These are phyloP conservation scores for Sonneratia alba DNA, from an alignment of 345 rosid genomes.

Conservation along the genomic window DNA sequence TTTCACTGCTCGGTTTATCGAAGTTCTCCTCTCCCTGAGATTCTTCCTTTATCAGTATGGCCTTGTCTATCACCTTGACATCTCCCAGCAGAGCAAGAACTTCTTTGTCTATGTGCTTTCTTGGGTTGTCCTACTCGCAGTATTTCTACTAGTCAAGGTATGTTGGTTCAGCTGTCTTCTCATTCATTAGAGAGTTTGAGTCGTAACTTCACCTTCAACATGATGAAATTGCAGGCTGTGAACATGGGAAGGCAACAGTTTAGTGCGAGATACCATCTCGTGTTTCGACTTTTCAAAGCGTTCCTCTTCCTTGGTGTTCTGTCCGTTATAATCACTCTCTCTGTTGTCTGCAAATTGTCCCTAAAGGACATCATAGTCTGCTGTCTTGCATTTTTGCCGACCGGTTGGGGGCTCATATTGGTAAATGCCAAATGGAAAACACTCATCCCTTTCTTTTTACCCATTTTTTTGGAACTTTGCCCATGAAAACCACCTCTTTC, in stretches of 20 bases:
- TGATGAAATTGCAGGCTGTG: slow-evolving; percentile 51
- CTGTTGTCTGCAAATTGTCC: slow-evolving; percentile 61
- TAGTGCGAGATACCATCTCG: slow-evolving; percentile 63
- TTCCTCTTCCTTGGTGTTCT: slow-evolving; percentile 71
- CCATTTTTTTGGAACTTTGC: neutral
- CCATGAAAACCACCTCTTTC: neutral
- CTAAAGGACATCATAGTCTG: slow-evolving; percentile 64
- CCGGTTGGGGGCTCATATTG: slow-evolving; percentile 95
- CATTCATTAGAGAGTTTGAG: neutral
- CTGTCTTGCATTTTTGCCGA: slow-evolving; percentile 83
- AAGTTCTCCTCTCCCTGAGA: slow-evolving; percentile 68
- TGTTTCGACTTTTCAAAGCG: slow-evolving; percentile 68
- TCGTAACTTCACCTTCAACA: neutral
- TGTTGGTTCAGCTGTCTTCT: slow-evolving; percentile 1
- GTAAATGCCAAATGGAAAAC: slow-evolving; percentile 26
- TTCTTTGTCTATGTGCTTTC: slow-evolving; percentile 83
- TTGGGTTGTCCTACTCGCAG: slow-evolving; percentile 79
- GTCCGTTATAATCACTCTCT: slow-evolving; percentile 51
- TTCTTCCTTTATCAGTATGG: slow-evolving; percentile 95
- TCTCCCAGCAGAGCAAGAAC: slow-evolving; percentile 70
- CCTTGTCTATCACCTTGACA: slow-evolving; percentile 95
- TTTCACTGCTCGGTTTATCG: slow-evolving; percentile 57
- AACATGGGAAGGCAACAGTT: slow-evolving; percentile 73
- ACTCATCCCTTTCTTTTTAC: neutral
- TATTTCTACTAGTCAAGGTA: slow-evolving; percentile 80